phyloP scores from a whole-genome alignment of 78 protist species.

The Emiliania huxleyi region DNA sequence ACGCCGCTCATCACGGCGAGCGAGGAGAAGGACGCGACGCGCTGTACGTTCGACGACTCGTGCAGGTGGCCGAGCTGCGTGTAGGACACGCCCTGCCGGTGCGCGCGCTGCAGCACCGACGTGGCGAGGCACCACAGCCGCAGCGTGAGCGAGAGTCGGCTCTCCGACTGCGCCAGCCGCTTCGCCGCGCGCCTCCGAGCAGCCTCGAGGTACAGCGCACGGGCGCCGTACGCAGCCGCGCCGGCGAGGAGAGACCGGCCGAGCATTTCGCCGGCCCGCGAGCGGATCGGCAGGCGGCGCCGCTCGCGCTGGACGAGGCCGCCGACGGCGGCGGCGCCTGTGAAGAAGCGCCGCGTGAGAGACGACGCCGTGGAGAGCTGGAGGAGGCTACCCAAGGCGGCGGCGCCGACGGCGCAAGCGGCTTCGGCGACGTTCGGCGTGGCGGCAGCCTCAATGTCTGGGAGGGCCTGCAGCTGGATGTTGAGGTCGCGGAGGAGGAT shows the following conservation, averaged over 20 bases:
- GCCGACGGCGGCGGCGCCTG: no score
- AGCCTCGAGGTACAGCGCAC: not conserved
- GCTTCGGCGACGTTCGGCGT: not conserved
- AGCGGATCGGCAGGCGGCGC: no score
- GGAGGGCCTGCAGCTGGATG: not conserved
- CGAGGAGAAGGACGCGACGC: not conserved
- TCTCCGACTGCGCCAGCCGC: not conserved
- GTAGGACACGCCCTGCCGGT: not conserved
- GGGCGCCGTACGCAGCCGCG: not conserved
- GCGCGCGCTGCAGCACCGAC: constrained; percentile 2
- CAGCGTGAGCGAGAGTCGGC: not conserved
- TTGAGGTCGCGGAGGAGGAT: not conserved
- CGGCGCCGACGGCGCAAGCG: not conserved
- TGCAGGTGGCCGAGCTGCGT: not conserved
- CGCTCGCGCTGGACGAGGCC: no score
- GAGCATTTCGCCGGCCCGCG: no score
- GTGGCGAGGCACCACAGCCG: not conserved
- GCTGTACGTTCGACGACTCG: not conserved
- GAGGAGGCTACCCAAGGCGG: not conserved
- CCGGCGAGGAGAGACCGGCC: not conserved
- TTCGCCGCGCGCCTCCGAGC: not conserved
- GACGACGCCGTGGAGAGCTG: no score
- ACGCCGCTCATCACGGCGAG: not conserved
- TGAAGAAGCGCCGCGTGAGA: no score
- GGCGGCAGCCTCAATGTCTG: not conserved